A percentile compares a stretch with the other conserved stretches of the same genome.
phyloP scores from a whole-genome alignment of 2,329 filamentous ascomycete genomes.

The Pyricularia grisea region DNA sequence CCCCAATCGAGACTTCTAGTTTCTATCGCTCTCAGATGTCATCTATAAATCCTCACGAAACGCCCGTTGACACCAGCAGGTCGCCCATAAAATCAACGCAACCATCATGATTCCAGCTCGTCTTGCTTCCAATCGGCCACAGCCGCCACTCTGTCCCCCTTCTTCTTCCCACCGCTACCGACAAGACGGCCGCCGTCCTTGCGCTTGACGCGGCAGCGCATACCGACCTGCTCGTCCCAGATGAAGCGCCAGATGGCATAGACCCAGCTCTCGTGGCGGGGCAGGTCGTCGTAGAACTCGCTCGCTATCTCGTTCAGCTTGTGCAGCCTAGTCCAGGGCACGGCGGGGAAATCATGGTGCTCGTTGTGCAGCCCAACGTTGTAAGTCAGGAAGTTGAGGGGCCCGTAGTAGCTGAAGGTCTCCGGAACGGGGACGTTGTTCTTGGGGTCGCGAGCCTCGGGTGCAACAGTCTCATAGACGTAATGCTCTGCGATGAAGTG shows the following conservation, averaged over 20 bases:
- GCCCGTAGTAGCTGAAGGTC: conserved; percentile 95
- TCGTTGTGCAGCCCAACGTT: conserved; percentile 98
- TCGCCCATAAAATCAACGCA: not conserved
- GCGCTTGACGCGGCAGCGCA: conserved; percentile 89
- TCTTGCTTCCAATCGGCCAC: conserved; percentile 52
- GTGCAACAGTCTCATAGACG: conserved; percentile 59
- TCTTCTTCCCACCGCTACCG: conserved; percentile 26
- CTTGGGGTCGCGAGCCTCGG: conserved; percentile 43
- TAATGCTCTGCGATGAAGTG: conserved; percentile 99
- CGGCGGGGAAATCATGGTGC: conserved; percentile 95
- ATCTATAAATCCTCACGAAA: not conserved
- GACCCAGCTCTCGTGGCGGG: conserved; percentile 81
- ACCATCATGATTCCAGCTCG: conserved; percentile 53
- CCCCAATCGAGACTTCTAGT: not conserved
- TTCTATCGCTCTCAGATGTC: not conserved
- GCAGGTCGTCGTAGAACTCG: conserved; percentile 87
- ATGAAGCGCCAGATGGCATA: conserved; percentile 96
- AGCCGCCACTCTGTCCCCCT: conserved; percentile 24
- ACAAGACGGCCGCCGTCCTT: conserved; percentile 63
- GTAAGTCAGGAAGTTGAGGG: conserved; percentile 86
- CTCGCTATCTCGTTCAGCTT: conserved; percentile 68
- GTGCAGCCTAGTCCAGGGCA: conserved; percentile 86
- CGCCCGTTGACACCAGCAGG: not conserved
- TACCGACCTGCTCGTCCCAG: conserved; percentile 76
- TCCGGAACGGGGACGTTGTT: conserved; percentile 68